Evolutionary conservation across 306 rosid genomes (phyloP).

Genomic region (Gleditsia sinensis): DNA sequence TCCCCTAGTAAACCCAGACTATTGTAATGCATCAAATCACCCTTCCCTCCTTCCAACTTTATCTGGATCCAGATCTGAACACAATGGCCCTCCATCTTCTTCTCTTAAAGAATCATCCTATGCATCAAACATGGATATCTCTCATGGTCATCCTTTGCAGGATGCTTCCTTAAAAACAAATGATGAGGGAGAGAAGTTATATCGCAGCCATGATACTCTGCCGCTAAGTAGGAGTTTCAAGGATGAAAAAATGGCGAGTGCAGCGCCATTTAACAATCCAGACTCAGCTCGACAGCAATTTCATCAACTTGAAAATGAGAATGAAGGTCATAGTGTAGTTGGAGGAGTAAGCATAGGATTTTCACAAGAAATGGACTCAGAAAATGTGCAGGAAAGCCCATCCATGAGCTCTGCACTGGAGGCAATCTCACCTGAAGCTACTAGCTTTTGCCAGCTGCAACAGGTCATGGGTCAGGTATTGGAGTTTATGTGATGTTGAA

Average conservation of each 20-base stretch:
- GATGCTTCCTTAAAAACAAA: slow-evolving; percentile 36
- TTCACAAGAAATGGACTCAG: slow-evolving; percentile 54
- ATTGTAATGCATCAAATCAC: slow-evolving; percentile 31
- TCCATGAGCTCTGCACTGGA: slow-evolving; percentile 54
- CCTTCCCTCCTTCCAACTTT: slow-evolving; percentile 38
- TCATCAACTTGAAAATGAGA: slow-evolving; percentile 49
- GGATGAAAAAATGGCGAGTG: slow-evolving; percentile 31
- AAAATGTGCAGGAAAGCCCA: slow-evolving; percentile 55
- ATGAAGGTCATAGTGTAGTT: slow-evolving; percentile 56
- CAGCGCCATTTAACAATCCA: slow-evolving; percentile 28
- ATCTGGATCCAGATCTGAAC: slow-evolving; percentile 44
- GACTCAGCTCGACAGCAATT: slow-evolving; percentile 43
- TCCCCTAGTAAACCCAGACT: slow-evolving; percentile 33
- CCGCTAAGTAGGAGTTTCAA: slow-evolving; percentile 38
- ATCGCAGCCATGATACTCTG: slow-evolving; percentile 31
- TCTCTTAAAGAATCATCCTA: slow-evolving; percentile 51
- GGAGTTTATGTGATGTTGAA: neutral
- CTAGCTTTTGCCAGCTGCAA: slow-evolving; percentile 69
- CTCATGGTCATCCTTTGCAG: slow-evolving; percentile 38
- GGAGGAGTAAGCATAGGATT: slow-evolving; percentile 52
- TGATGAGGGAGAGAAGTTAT: slow-evolving; percentile 37
- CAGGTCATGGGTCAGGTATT: slow-evolving; percentile 68
- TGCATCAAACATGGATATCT: slow-evolving; percentile 46
- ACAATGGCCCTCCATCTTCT: slow-evolving; percentile 35
- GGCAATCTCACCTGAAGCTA: slow-evolving; percentile 62